These are phyloP conservation scores for Xenoacremonium recifei DNA, from an alignment of 2,329 filamentous ascomycete species.

Conservation along the genomic window DNA sequence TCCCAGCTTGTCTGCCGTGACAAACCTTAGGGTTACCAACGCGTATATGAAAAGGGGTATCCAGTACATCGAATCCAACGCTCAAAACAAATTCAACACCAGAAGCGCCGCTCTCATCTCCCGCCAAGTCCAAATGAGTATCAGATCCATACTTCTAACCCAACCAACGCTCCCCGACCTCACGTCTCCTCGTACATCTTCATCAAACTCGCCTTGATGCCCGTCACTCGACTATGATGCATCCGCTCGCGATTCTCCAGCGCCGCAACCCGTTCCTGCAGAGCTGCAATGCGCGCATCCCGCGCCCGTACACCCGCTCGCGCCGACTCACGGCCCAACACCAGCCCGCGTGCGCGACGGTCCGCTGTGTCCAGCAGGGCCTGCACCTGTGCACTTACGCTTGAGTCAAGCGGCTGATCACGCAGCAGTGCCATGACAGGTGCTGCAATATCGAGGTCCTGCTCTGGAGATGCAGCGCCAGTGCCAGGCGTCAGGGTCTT, in stretches of 20 bases:
- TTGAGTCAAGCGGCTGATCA: constrained; percentile 38
- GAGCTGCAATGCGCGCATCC: constrained; percentile 44
- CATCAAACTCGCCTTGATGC: constrained; percentile 38
- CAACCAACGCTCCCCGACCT: neutral
- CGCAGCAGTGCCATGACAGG: constrained; percentile 51
- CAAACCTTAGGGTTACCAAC: too few relatives aligned
- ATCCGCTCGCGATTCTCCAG: constrained; percentile 38
- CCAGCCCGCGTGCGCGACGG: constrained; percentile 58
- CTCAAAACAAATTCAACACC: constrained; percentile 5
- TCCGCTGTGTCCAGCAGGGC: constrained; percentile 54
- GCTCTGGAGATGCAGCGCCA: constrained; percentile 12
- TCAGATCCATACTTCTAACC: neutral
- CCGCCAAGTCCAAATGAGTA: neutral
- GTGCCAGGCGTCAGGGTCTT: constrained; percentile 13
- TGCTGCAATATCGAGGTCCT: constrained; percentile 36
- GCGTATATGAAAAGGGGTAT: too few relatives aligned
- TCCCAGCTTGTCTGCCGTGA: too few relatives aligned
- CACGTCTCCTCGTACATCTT: constrained; percentile 34
- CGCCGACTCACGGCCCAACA: constrained; percentile 63
- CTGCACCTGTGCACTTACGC: constrained; percentile 37
- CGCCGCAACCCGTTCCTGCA: constrained; percentile 36
- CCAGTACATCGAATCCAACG: neutral
- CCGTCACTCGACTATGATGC: constrained; percentile 33
- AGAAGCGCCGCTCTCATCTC: constrained; percentile 7
- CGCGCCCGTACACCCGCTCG: constrained; percentile 61